A percentile compares a stretch with the other conserved stretches of the same genome.
Evolutionary conservation across 1,284 basidiomycete genomes (phyloP).

Genomic region (Fistulinella cinereoalba): DNA sequence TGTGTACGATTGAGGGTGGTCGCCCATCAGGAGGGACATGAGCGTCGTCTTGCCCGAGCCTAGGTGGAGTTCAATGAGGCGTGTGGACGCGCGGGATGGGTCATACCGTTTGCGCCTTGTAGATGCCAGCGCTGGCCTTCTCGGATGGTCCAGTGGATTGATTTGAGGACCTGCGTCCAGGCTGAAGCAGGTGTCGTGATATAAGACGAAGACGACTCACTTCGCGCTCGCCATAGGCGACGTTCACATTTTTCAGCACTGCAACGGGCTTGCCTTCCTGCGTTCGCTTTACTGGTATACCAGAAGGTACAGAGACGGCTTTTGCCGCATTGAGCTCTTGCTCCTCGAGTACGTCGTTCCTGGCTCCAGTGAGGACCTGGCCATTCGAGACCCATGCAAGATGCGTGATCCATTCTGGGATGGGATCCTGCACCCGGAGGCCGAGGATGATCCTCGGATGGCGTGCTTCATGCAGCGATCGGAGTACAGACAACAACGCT

Average conservation of each 20-base stretch:
- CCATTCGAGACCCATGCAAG: slow-evolving; percentile 59
- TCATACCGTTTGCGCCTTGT: slow-evolving; percentile 77
- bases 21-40: slow-evolving; percentile 87
- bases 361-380: slow-evolving; percentile 45
- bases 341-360: slow-evolving; percentile 37
- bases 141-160: slow-evolving; percentile 77
- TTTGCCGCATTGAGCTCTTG: slow-evolving; percentile 9
- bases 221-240: slow-evolving; percentile 67
- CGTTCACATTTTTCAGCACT: slow-evolving; percentile 63
- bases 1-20: slow-evolving; percentile 92
- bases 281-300: neutral
- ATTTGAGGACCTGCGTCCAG: slow-evolving; percentile 69
- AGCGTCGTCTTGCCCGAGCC: slow-evolving; percentile 96
- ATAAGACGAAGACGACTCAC: slow-evolving; percentile 34
- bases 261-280: slow-evolving; percentile 22
- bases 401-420: slow-evolving; percentile 85
- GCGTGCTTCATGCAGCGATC: slow-evolving; percentile 51
- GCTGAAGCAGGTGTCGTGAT: no score
- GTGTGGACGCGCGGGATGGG: neutral
- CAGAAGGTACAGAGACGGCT: neutral
- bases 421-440: slow-evolving; percentile 73
- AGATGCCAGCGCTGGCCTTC: slow-evolving; percentile 86
- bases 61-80: slow-evolving; percentile 28
- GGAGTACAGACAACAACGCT: slow-evolving; percentile 57
- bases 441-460: slow-evolving; percentile 73